Evolutionary conservation across 2,329 filamentous ascomycete genomes (phyloP).

Genomic region (Colletotrichum sp.): DNA sequence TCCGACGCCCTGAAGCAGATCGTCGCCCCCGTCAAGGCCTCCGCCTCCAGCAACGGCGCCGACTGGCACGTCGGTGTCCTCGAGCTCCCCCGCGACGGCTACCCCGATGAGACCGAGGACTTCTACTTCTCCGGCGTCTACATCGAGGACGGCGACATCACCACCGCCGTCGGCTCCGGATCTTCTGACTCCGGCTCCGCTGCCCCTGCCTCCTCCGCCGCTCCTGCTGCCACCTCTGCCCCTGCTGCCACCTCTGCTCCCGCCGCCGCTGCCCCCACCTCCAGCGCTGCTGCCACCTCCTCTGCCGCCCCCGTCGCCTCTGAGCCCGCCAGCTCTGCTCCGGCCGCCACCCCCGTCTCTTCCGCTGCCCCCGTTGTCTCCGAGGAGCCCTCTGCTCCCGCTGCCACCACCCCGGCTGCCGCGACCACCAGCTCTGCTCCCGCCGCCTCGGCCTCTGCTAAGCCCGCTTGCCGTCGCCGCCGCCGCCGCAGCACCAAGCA

Average conservation of each 20-base stretch:
- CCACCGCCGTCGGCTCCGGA: slow-evolving; percentile 27
- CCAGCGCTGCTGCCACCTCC: background rate
- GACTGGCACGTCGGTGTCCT: slow-evolving; percentile 79
- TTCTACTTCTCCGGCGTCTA: slow-evolving; percentile 78
- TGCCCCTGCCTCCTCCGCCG: background rate
- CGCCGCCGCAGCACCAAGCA: slow-evolving; percentile 14
- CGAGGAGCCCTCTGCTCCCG: slow-evolving; percentile 10
- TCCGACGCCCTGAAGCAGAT: slow-evolving; percentile 59
- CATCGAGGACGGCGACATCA: slow-evolving; percentile 56
- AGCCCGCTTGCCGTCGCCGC: slow-evolving; percentile 14
- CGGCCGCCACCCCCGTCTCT: slow-evolving; percentile 4
- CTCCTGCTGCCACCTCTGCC: background rate
- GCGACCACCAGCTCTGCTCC: slow-evolving; percentile 4
- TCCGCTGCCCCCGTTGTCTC: slow-evolving; percentile 5
- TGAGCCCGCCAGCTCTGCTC: background rate
- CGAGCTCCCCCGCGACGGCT: slow-evolving; percentile 64
- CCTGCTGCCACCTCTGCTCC: background rate
- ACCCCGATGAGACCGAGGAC: slow-evolving; percentile 62
- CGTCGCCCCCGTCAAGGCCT: slow-evolving; percentile 63
- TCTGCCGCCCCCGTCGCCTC: background rate
- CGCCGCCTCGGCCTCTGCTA: background rate
- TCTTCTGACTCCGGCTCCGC: slow-evolving; percentile 1
- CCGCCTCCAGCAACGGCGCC: slow-evolving; percentile 68
- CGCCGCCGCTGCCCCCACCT: background rate
- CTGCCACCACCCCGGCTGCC: background rate